Conservation (phyloP, 129 eudicot genomes). For the Artemisia argyi region DNA sequence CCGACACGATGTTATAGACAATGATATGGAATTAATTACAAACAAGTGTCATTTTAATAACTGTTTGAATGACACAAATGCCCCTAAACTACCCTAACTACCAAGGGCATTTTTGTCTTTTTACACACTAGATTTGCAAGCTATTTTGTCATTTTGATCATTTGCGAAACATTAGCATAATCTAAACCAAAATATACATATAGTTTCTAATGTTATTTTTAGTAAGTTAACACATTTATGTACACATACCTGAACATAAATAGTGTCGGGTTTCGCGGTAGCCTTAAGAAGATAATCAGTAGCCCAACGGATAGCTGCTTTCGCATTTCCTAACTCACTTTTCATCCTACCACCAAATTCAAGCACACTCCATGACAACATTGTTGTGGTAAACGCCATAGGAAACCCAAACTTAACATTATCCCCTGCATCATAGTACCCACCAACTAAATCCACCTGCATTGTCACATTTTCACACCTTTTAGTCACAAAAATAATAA, state of each 20-base stretch:
- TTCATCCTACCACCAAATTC: conserved; percentile 56
- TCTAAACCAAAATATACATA: not conserved
- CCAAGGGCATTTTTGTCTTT: not conserved
- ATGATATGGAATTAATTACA: not conserved
- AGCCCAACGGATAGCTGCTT: conserved; percentile 55
- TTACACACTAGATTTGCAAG: too few species aligned
- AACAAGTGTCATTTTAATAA: not conserved
- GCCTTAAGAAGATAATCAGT: conserved; percentile 64
- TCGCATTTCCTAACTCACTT: conserved; percentile 44
- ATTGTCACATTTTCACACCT: not conserved
- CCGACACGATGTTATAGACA: too few species aligned
- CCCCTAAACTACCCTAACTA: not conserved
- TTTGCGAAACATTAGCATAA: not conserved
- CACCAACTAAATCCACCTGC: conserved; percentile 67
- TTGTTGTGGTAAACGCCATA: conserved; percentile 65
- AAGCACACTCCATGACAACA: conserved; percentile 66
- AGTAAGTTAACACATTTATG: too few species aligned
- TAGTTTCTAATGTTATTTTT: not conserved
- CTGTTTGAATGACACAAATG: not conserved
- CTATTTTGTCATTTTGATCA: too few species aligned
- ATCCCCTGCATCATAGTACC: conserved; percentile 66
- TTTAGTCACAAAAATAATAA: not conserved
- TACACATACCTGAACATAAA: conserved; percentile 45
- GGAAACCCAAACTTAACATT: conserved; percentile 61
- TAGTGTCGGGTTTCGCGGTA: conserved; percentile 40